phyloP scores from a whole-genome alignment of 345 rosid genomes.

The Physaria fendleri region DNA sequence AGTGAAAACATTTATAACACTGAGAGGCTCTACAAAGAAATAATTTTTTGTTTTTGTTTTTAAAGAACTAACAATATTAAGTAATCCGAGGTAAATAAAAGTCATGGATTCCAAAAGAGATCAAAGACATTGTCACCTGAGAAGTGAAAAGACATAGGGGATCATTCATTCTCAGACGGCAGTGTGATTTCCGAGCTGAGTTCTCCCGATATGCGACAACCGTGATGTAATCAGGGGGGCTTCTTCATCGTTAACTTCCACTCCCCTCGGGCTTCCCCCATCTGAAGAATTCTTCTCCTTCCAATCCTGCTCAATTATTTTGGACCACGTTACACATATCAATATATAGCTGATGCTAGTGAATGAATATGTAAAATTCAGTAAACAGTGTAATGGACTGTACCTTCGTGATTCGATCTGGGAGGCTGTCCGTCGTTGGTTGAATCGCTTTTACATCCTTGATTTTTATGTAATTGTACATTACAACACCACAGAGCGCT shows the following conservation, averaged over 20 bases:
- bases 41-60: neutral
- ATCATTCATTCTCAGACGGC: conserved; percentile 30
- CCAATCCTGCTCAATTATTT: conserved; percentile 58
- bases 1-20: conserved; percentile 19
- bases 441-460: conserved; percentile 69
- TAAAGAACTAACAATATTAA: conserved; percentile 16
- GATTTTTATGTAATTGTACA: conserved; percentile 85
- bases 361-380: neutral
- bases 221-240: conserved; percentile 70
- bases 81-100: conserved; percentile 14
- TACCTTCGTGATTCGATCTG: conserved; percentile 83
- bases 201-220: conserved; percentile 67
- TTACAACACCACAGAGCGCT: conserved; percentile 95
- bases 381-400: conserved; percentile 2
- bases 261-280: conserved; percentile 29
- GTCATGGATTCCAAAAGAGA: conserved; percentile 5
- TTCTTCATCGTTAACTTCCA: conserved; percentile 68
- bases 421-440: conserved; percentile 51
- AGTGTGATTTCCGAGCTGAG: conserved; percentile 54
- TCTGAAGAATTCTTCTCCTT: conserved; percentile 92
- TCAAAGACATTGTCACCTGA: conserved; percentile 8
- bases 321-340: neutral
- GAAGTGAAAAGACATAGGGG: conserved; percentile 1
- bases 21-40: conserved; percentile 19
- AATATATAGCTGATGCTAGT: neutral